Evolutionary conservation across 2,329 filamentous ascomycete species (phyloP), one percentile per base, ranked within the genome.

Genomic region (Dothiorella sarmentorum): DNA sequence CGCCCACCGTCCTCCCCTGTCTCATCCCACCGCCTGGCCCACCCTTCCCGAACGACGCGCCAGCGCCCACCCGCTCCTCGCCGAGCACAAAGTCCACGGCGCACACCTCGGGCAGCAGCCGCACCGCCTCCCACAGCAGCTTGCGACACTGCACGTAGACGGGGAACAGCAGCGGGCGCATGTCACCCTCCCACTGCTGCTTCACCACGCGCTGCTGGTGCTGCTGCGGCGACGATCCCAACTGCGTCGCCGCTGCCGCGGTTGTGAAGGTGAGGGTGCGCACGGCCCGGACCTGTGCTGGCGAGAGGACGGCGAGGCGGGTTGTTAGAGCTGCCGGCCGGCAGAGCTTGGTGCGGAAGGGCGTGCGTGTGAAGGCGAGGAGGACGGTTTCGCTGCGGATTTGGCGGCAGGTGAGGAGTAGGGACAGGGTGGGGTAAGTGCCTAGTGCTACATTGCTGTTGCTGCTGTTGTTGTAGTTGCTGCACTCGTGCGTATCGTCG

Each of bases 401-500:
- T 29, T 62, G 61, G 10, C 40, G 61, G 37, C 59, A 61, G 40
- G 59, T 61, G 7, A 53, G 20, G n/a, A 62, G 59, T 33, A 62
- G 56, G 24, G 43, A 33, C 22, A 58, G 35, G 38, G 18, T 44
- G 6, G 37, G 38, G 26, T 56, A 27, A 7, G 49, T 26, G 22
- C 49, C 49, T 35, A 29, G 24, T 6, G 33, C 49, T 22, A 35
- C 22, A 3, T 33, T 5, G 18, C 31, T 20, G 31, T 38, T 24
- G 20, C 33, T 17, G 13, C 33, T 37, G 33, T 13, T 29, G 24
- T 20, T 51, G 45, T 22, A 2, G 31, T 35, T 4, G n/a, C 35
- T 24, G 22, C 33, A 53, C 18, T n/a, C 49, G 33, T 53, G 49
- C 33, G 26, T 24, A n/a, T 53, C 49, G 22, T 53, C 49, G 4